Conservation (phyloP, 2,329 filamentous ascomycete genomes). For the Phoma sp. region DNA sequence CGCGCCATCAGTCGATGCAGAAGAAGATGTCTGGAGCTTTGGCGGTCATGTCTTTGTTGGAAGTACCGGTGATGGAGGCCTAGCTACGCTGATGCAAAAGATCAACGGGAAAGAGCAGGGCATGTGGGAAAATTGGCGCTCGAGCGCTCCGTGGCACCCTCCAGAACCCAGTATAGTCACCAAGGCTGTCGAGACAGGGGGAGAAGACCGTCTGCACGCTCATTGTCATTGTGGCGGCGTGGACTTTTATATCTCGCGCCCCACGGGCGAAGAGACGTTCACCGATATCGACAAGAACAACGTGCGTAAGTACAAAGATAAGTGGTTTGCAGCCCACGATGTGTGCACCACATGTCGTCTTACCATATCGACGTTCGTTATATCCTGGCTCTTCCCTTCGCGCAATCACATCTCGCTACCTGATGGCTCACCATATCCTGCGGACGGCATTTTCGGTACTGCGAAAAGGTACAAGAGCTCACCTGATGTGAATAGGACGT, state of each 20-base stretch:
- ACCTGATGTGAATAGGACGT: slow-evolving; percentile 63
- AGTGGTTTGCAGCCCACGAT: slow-evolving; percentile 53
- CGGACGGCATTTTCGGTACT: slow-evolving; percentile 46
- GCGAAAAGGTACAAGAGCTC: slow-evolving; percentile 64
- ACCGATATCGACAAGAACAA: slow-evolving; percentile 12
- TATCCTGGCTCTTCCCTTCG: slow-evolving; percentile 73
- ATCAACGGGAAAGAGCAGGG: slow-evolving; percentile 33
- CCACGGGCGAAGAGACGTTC: slow-evolving; percentile 52
- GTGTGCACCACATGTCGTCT: slow-evolving; percentile 68
- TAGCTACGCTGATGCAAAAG: slow-evolving; percentile 41
- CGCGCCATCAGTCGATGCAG: slow-evolving; percentile 40
- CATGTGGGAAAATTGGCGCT: slow-evolving; percentile 31
- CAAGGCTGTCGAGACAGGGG: background rate
- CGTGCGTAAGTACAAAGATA: slow-evolving; percentile 14
- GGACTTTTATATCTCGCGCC: slow-evolving; percentile 64
- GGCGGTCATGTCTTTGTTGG: slow-evolving; percentile 41
- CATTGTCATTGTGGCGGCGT: slow-evolving; percentile 65
- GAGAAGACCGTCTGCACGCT: slow-evolving; percentile 46
- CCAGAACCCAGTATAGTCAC: background rate
- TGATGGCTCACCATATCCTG: slow-evolving; percentile 50
- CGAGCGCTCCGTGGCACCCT: slow-evolving; percentile 3
- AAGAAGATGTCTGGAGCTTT: slow-evolving; percentile 37
- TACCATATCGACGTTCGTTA: slow-evolving; percentile 67
- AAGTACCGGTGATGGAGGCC: slow-evolving; percentile 49
- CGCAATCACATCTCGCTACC: slow-evolving; percentile 62